Percentiles rank a stretch among this genome's conserved stretches.
phyloP scores from a whole-genome alignment of 768 basidiomycete species.

The Roridomyces roridus region DNA sequence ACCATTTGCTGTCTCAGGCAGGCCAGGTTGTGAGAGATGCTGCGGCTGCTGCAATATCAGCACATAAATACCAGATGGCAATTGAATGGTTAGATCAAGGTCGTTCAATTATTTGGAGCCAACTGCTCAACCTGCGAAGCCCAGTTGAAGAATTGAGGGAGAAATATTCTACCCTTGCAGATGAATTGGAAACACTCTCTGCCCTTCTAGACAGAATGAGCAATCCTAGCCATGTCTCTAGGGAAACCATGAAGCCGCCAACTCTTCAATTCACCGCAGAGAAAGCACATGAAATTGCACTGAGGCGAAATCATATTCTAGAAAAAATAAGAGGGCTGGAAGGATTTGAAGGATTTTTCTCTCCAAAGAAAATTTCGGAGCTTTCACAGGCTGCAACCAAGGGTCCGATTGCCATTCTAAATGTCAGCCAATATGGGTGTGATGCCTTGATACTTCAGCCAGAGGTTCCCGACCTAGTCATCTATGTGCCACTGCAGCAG shows the following conservation, averaged over 20 bases:
- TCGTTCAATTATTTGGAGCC: constrained; percentile 29
- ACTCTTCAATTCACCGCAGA: not conserved
- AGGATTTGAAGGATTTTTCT: constrained; percentile 38
- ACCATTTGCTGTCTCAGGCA: constrained; percentile 10
- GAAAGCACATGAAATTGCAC: not conserved
- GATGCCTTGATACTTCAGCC: not conserved
- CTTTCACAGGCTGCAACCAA: constrained; percentile 25
- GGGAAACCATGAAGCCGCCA: not conserved
- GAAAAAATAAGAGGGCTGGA: constrained; percentile 10
- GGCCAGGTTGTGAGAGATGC: constrained; percentile 4
- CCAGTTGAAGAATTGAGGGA: constrained; percentile 24
- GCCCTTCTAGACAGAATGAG: not conserved
- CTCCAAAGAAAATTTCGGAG: constrained; percentile 24
- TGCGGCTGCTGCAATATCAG: constrained; percentile 4
- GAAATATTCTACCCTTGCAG: not conserved
- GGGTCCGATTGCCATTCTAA: constrained; percentile 39
- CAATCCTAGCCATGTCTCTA: too few relatives aligned
- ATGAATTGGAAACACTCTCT: not conserved
- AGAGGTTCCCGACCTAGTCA: not conserved
- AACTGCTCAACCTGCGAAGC: constrained; percentile 24
- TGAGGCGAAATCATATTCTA: not conserved
- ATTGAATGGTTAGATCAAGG: constrained; percentile 34
- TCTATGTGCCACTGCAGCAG: not conserved
- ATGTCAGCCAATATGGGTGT: not conserved
- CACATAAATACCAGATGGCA: constrained; percentile 11